These are phyloP conservation scores for Geotrichum armillariae DNA, from an alignment of 1,139 yeast species.

Conservation along the genomic window DNA sequence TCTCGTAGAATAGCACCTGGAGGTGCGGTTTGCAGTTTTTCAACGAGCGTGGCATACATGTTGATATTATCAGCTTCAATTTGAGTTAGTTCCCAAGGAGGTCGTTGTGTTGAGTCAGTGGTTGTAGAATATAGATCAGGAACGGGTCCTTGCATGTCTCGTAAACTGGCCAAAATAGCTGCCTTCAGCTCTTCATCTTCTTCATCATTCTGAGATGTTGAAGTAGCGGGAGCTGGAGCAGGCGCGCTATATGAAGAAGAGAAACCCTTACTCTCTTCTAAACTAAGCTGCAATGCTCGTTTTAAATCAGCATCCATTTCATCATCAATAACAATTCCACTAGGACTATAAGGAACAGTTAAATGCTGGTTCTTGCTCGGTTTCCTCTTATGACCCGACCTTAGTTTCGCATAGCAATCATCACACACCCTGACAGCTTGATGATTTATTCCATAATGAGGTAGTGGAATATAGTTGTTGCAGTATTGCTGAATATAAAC, in stretches of 20 bases:
- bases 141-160: conserved; percentile 53
- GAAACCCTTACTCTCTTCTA: conserved; percentile 51
- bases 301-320: conserved; percentile 78
- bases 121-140: conserved; percentile 23
- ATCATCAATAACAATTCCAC: conserved; percentile 28
- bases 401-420: conserved; percentile 67
- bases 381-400: conserved; percentile 1
- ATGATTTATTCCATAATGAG: conserved; percentile 81
- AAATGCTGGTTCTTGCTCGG: not conserved
- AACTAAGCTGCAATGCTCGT: conserved; percentile 74
- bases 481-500: conserved; percentile 88
- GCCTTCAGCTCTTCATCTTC: conserved; percentile 86
- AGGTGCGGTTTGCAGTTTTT: conserved; percentile 52
- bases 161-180: conserved; percentile 88
- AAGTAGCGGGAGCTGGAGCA: conserved; percentile 22
- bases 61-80: conserved; percentile 69
- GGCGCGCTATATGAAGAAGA: conserved; percentile 14
- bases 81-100: conserved; percentile 46
- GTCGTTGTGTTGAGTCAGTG: not conserved
- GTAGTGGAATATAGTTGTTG: conserved; percentile 64
- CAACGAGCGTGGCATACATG: conserved; percentile 69
- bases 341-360: conserved; percentile 7
- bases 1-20: conserved; percentile 60
- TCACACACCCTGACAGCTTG: conserved; percentile 95
- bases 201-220: conserved; percentile 16